Evolutionary conservation across 2,329 filamentous ascomycete species (phyloP).

Genomic region (Colletotrichum kahawae): DNA sequence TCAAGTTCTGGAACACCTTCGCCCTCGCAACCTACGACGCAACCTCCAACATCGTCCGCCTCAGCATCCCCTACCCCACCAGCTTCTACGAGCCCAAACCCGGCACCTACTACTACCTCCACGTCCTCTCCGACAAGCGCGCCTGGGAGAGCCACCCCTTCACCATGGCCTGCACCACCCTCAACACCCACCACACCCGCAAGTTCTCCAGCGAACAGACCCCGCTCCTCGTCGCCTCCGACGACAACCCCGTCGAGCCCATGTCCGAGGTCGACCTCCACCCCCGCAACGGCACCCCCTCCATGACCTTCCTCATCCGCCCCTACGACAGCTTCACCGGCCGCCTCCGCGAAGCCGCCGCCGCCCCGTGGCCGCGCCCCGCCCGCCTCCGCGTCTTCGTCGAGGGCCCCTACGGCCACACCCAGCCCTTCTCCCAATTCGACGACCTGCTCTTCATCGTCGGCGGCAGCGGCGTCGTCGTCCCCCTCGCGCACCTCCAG

Average conservation of each 20-base stretch:
- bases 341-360: constrained; percentile 37
- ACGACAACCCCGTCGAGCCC: background rate
- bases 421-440: constrained; percentile 41
- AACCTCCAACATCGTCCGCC: constrained; percentile 45
- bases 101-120: constrained; percentile 52
- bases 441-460: constrained; percentile 46
- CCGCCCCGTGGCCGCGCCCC: constrained; percentile 26
- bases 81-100: constrained; percentile 39
- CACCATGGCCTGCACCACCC: constrained; percentile 41
- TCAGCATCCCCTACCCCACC: constrained; percentile 39
- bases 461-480: constrained; percentile 50
- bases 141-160: constrained; percentile 59
- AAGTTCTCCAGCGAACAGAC: constrained; percentile 34
- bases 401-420: constrained; percentile 51
- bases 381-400: constrained; percentile 40
- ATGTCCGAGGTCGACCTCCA: constrained; percentile 5
- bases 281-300: background rate
- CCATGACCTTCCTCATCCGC: constrained; percentile 49
- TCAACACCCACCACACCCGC: background rate
- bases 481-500: constrained; percentile 43
- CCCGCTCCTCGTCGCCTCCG: constrained; percentile 33
- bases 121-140: constrained; percentile 41
- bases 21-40: constrained; percentile 39
- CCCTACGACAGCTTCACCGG: constrained; percentile 51
- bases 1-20: constrained; percentile 38